Conservation (phyloP, 176 grass and related monocot species). For the Bonia amplexicaulis region DNA sequence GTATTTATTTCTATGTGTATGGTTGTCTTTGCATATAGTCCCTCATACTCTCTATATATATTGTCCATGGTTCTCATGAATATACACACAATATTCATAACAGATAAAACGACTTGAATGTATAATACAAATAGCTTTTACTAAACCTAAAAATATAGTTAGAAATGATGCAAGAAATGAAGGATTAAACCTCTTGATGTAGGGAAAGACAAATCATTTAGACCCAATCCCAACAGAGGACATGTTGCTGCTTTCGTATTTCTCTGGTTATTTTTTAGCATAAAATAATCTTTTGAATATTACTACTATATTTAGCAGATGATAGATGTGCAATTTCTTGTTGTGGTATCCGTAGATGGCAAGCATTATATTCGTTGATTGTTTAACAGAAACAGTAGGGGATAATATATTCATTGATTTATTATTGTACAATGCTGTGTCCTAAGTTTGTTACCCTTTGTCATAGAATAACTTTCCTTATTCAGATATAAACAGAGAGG, state of each 20-base stretch:
- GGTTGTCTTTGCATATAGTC: no score
- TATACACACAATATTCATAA: no score
- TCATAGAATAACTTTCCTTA: constrained; percentile 24
- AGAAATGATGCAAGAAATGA: background rate
- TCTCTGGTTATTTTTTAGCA: constrained; percentile 2
- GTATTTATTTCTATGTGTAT: no score
- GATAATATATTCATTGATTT: constrained; percentile 8
- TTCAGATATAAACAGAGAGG: constrained; percentile 98
- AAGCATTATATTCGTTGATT: background rate
- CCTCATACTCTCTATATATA: no score
- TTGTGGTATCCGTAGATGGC: background rate
- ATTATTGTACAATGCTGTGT: background rate
- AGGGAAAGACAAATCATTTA: background rate
- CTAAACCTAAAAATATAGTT: background rate
- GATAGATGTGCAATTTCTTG: background rate
- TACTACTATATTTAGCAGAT: background rate
- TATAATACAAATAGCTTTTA: background rate
- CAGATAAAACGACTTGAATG: background rate
- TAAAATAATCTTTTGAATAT: constrained; percentile 11
- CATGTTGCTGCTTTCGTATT: background rate
- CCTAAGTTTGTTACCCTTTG: constrained; percentile 7
- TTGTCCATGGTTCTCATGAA: no score
- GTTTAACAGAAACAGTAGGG: background rate
- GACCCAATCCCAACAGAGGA: background rate
- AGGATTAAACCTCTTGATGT: constrained; percentile 1